Evolutionary conservation across 495 filamentous ascomycete species (phyloP).

Genomic region (Jackrogersella multiformis): DNA sequence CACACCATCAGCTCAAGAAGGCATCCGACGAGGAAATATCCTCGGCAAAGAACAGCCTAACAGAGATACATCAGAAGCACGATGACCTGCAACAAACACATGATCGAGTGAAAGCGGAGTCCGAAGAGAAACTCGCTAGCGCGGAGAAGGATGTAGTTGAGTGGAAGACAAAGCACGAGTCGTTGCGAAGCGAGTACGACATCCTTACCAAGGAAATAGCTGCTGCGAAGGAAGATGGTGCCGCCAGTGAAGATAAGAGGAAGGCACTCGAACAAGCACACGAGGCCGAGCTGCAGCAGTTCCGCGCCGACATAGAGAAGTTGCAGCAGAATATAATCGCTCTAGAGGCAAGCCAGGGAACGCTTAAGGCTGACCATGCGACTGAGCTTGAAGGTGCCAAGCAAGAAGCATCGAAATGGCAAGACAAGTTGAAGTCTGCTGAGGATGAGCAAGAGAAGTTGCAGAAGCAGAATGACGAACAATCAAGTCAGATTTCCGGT

Average conservation of each 20-base stretch:
- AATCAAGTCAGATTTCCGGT: constrained; percentile 15
- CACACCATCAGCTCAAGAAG: constrained; percentile 24
- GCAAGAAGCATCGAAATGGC: constrained; percentile 20
- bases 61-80: constrained; percentile 28
- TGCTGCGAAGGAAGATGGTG: constrained; percentile 19
- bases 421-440: constrained; percentile 17
- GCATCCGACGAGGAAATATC: constrained; percentile 23
- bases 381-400: constrained; percentile 25
- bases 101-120: constrained; percentile 7
- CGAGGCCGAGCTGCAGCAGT: constrained; percentile 17
- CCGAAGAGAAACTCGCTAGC: constrained; percentile 14
- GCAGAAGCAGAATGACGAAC: constrained; percentile 30
- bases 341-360: constrained; percentile 20
- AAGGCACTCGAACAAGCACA: constrained; percentile 30
- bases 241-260: constrained; percentile 20
- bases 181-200: constrained; percentile 17
- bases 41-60: constrained; percentile 20
- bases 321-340: constrained; percentile 23
- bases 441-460: constrained; percentile 15
- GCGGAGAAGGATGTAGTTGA: constrained; percentile 21
- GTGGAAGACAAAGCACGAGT: constrained; percentile 33
- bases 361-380: constrained; percentile 22
- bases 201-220: constrained; percentile 16
- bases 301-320: constrained; percentile 23
- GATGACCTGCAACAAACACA: constrained; percentile 23